These are phyloP conservation scores for Ogataea salicorniae DNA, from an alignment of 805 yeast genomes.

Conservation along the genomic window DNA sequence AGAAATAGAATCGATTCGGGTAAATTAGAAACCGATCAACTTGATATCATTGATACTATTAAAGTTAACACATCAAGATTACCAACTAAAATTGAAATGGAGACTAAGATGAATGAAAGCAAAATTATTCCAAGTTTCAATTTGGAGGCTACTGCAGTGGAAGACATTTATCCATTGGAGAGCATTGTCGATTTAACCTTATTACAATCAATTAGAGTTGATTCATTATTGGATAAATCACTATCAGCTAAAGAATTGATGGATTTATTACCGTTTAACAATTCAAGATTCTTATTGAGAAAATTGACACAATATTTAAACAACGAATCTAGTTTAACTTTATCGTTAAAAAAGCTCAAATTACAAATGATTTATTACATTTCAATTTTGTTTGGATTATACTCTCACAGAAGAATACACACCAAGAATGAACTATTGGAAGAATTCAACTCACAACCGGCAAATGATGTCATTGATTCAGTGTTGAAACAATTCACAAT, in stretches of 20 bases:
- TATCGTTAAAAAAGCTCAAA: constrained; percentile 45
- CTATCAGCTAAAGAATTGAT: constrained; percentile 41
- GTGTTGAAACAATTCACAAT: constrained; percentile 69
- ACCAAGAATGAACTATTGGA: constrained; percentile 56
- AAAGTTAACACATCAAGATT: constrained; percentile 61
- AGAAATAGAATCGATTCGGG: constrained; percentile 85
- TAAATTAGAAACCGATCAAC: constrained; percentile 59
- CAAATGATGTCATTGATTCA: constrained; percentile 68
- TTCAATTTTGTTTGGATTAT: constrained; percentile 75
- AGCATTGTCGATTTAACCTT: constrained; percentile 67
- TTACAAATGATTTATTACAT: constrained; percentile 74
- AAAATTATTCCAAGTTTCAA: constrained; percentile 82
- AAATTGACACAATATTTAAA: constrained; percentile 33
- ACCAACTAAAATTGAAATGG: constrained; percentile 67
- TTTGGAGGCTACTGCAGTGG: constrained; percentile 74
- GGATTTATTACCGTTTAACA: constrained; percentile 56
- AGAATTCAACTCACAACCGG: constrained; percentile 67
- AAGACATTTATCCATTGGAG: constrained; percentile 73
- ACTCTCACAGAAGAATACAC: constrained; percentile 61
- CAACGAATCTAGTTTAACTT: constrained; percentile 4
- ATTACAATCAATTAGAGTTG: constrained; percentile 58
- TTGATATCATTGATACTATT: constrained; percentile 79
- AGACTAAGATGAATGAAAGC: constrained; percentile 50
- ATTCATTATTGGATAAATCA: constrained; percentile 52
- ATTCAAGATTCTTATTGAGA: constrained; percentile 51